Conservation (phyloP, 495 filamentous ascomycete genomes). For the Haplographium delicatum region DNA sequence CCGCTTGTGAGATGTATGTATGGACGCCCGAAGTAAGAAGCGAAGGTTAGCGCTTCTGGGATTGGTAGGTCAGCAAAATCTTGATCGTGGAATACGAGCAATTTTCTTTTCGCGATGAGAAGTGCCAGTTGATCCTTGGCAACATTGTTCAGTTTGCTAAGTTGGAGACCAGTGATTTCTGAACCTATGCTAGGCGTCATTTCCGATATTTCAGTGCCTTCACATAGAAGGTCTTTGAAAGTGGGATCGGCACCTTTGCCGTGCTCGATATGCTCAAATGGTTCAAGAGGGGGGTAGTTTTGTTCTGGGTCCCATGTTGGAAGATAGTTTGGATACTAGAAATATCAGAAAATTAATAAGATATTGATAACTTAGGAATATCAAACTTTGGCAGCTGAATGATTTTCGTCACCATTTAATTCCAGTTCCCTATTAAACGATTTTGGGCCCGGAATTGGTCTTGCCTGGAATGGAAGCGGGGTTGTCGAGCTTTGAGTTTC, state of each 20-base stretch:
- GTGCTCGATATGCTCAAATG: slow-evolving; percentile 67
- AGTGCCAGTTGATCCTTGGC: slow-evolving; percentile 80
- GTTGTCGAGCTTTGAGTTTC: too few species aligned
- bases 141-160: slow-evolving; percentile 57
- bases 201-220: slow-evolving; percentile 44
- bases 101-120: slow-evolving; percentile 71
- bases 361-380: background rate
- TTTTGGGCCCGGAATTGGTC: slow-evolving; percentile 2
- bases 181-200: slow-evolving; percentile 72
- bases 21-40: slow-evolving; percentile 56
- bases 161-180: slow-evolving; percentile 70
- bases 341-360: background rate
- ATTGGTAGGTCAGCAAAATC: slow-evolving; percentile 60
- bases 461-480: too few species aligned
- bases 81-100: slow-evolving; percentile 75
- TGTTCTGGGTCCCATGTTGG: slow-evolving; percentile 63
- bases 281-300: slow-evolving; percentile 57
- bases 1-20: slow-evolving; percentile 59
- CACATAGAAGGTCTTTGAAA: slow-evolving; percentile 60
- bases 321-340: slow-evolving; percentile 67
- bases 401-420: background rate
- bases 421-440: slow-evolving; percentile 3
- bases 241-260: slow-evolving; percentile 64
- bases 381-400: slow-evolving; percentile 1
- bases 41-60: slow-evolving; percentile 48